Conservation (phyloP, 257 asterid genomes). For the Solanum piurae region DNA sequence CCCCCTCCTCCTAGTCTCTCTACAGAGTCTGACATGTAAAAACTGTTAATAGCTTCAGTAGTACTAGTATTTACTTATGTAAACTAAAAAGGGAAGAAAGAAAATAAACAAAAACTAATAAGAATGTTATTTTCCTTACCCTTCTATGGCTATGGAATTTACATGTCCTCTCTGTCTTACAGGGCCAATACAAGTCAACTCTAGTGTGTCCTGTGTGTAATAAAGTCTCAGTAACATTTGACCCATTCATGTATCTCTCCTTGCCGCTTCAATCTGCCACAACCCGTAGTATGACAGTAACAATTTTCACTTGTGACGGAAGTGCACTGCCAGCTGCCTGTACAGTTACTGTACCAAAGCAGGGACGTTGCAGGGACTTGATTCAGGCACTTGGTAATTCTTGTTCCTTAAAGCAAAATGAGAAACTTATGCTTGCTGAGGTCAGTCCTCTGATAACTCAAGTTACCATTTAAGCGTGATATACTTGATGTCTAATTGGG, state of each 20-base stretch:
- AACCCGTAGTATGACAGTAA: constrained; percentile 81
- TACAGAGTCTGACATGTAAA: not conserved
- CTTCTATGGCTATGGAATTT: constrained; percentile 1
- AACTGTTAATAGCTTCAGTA: not conserved
- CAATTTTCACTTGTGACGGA: constrained; percentile 94
- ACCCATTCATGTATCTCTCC: constrained; percentile 97
- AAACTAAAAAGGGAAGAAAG: not conserved
- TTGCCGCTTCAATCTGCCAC: constrained; percentile 88
- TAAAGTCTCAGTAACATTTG: constrained; percentile 91
- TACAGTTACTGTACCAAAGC: constrained; percentile 87
- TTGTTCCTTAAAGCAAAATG: constrained; percentile 71
- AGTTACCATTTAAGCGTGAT: not conserved
- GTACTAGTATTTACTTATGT: not conserved
- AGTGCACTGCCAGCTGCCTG: constrained; percentile 80
- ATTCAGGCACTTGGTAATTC: constrained; percentile 70
- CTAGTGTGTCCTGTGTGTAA: constrained; percentile 92
- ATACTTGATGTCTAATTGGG: not conserved
- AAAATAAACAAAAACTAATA: not conserved
- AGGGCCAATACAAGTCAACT: constrained; percentile 99
- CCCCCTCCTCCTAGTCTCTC: not conserved
- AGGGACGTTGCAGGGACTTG: constrained; percentile 95
- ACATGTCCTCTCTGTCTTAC: constrained; percentile 14
- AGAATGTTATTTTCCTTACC: not conserved
- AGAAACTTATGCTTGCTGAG: constrained; percentile 96
- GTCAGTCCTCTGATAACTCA: constrained; percentile 23